Percentiles rank a stretch among this genome's conserved stretches.
Conservation (phyloP, 495 filamentous ascomycete species). For the Aspergillus incahuasiensis region DNA sequence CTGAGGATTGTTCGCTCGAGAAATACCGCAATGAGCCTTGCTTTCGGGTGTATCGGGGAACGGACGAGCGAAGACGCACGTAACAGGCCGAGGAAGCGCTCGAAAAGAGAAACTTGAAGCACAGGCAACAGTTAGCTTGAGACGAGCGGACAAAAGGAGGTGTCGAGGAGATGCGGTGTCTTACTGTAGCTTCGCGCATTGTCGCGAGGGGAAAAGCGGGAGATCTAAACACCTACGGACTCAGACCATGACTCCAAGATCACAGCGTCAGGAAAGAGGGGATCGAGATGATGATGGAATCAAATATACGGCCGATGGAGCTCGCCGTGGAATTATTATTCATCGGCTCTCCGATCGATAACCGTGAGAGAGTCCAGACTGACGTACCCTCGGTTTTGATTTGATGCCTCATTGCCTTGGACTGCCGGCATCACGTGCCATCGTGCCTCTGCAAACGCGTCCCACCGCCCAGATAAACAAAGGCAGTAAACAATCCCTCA, state of each 20-base stretch:
- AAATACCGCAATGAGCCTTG: conserved; percentile 26
- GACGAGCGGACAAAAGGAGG: not conserved
- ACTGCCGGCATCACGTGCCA: conserved; percentile 12
- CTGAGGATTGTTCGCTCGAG: conserved; percentile 28
- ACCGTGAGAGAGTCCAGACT: conserved; percentile 10
- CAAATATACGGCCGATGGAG: not conserved
- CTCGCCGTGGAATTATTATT: conserved; percentile 9
- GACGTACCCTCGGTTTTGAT: conserved; percentile 23
- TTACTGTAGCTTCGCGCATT: conserved; percentile 37
- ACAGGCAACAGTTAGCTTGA: conserved; percentile 19
- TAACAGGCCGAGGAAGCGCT: conserved; percentile 22
- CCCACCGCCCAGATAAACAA: conserved; percentile 24
- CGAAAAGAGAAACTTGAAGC: conserved; percentile 18
- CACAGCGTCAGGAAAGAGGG: not conserved
- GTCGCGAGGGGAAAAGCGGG: conserved; percentile 24
- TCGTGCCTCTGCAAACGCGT: conserved; percentile 26
- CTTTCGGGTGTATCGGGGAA: conserved; percentile 14
- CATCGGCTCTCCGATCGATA: conserved; percentile 2
- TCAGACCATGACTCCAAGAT: conserved; percentile 26
- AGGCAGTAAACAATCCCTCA: conserved; percentile 27
- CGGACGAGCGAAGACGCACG: conserved; percentile 22
- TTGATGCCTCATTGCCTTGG: conserved; percentile 3
- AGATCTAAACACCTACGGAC: conserved; percentile 16
- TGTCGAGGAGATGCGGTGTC: conserved; percentile 6
- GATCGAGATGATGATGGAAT: conserved; percentile 7